Evolutionary conservation across 257 asterid species (phyloP).

Genomic region (Henckelia pumila): DNA sequence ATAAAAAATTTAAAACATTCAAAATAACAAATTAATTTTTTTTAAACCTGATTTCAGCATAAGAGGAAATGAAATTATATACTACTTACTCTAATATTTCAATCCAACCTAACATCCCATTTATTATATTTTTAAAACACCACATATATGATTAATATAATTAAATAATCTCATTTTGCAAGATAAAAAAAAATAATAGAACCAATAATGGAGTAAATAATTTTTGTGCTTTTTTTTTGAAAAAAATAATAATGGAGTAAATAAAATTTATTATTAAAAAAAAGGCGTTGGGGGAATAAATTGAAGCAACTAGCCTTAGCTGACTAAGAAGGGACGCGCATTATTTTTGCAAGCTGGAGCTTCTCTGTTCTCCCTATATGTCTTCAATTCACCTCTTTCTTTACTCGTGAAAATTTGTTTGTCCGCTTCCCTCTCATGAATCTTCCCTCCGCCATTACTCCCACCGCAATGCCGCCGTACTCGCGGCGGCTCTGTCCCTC

Average conservation of each 20-base stretch:
- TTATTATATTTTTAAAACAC: no score
- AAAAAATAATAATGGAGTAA: no score
- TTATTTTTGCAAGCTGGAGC: slow-evolving; percentile 29
- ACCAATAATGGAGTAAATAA: background rate
- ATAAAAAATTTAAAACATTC: no score
- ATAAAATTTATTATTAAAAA: slow-evolving; percentile 9
- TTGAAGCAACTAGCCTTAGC: slow-evolving; percentile 30
- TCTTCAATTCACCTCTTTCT: slow-evolving; percentile 25
- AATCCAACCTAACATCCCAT: background rate
- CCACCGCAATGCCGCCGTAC: slow-evolving; percentile 26
- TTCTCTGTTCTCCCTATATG: slow-evolving; percentile 32
- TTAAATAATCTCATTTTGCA: no score
- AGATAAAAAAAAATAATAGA: background rate
- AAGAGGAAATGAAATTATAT: no score
- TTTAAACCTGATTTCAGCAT: no score
- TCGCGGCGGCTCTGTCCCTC: slow-evolving; percentile 32
- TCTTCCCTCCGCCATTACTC: slow-evolving; percentile 23
- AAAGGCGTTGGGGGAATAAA: slow-evolving; percentile 30
- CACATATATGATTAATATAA: no score
- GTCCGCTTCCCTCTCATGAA: slow-evolving; percentile 24
- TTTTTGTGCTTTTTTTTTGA: no score
- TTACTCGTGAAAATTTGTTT: slow-evolving; percentile 9
- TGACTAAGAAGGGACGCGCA: background rate
- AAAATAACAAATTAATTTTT: no score
- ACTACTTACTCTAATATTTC: no score